These are phyloP conservation scores for Cryptococcus floricola DNA, from an alignment of 1,284 basidiomycete species.

Conservation along the genomic window DNA sequence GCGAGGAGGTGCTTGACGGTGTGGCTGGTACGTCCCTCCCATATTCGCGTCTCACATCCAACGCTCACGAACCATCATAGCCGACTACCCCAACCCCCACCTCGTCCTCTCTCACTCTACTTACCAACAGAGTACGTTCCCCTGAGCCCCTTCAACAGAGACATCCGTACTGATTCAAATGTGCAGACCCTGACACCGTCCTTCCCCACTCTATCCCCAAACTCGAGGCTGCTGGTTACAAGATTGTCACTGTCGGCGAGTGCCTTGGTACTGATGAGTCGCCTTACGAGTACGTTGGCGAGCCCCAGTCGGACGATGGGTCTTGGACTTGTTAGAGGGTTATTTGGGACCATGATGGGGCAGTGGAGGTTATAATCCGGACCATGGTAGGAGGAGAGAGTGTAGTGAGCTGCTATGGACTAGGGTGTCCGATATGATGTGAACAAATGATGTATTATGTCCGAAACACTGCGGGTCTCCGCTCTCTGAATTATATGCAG, in stretches of 20 bases:
- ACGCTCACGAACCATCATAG: background rate
- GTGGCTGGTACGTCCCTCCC: slow-evolving; percentile 16
- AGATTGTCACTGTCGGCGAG: slow-evolving; percentile 44
- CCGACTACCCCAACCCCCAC: slow-evolving; percentile 29
- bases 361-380: too few species aligned
- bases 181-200: slow-evolving; percentile 26
- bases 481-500: too few species aligned
- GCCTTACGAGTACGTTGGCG: slow-evolving; percentile 42
- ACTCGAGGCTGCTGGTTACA: slow-evolving; percentile 37
- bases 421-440: too few species aligned
- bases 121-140: slow-evolving; percentile 21
- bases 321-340: slow-evolving; percentile 34
- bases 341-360: too few species aligned
- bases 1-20: slow-evolving; percentile 26
- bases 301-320: slow-evolving; percentile 33
- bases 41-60: too few species aligned
- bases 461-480: too few species aligned
- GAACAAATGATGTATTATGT: too few species aligned
- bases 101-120: slow-evolving; percentile 42
- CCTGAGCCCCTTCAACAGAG: background rate
- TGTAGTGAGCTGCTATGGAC: too few species aligned
- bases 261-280: slow-evolving; percentile 43
- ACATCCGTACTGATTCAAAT: too few species aligned
- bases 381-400: too few species aligned
- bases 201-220: slow-evolving; percentile 32